Conservation (phyloP, 306 rosid species). For the Herpetospermum pedunculosum region DNA sequence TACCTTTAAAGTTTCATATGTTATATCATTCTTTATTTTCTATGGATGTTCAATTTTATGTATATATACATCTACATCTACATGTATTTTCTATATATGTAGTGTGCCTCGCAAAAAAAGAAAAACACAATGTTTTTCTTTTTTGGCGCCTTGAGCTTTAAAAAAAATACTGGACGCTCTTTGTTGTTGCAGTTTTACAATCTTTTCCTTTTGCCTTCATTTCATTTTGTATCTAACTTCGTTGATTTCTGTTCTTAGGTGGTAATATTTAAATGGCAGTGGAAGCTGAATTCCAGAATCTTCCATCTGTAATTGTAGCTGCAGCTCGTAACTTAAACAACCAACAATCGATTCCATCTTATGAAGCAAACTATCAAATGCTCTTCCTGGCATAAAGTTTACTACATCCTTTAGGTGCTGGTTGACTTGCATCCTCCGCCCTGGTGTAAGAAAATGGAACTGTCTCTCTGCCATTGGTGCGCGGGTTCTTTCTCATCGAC, state of each 20-base stretch:
- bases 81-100: too few relatives aligned
- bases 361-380: not conserved
- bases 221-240: not conserved
- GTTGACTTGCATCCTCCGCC: not conserved
- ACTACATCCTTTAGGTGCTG: not conserved
- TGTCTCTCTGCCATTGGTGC: not conserved
- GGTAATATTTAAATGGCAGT: not conserved
- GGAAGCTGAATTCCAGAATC: not conserved
- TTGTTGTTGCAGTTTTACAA: too few relatives aligned
- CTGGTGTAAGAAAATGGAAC: not conserved
- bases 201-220: too few relatives aligned
- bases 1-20: not conserved
- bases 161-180: too few relatives aligned
- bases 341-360: not conserved
- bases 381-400: not conserved
- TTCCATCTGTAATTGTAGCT: not conserved
- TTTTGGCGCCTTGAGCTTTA: too few relatives aligned
- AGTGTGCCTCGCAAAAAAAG: too few relatives aligned
- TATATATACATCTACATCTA: too few relatives aligned
- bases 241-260: not conserved
- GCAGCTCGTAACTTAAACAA: not conserved
- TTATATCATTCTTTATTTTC: too few relatives aligned
- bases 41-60: not conserved
- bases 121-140: not conserved
- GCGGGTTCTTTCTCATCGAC: not conserved